Conservation (phyloP, 1,139 yeast species). For the Candida anutae region DNA sequence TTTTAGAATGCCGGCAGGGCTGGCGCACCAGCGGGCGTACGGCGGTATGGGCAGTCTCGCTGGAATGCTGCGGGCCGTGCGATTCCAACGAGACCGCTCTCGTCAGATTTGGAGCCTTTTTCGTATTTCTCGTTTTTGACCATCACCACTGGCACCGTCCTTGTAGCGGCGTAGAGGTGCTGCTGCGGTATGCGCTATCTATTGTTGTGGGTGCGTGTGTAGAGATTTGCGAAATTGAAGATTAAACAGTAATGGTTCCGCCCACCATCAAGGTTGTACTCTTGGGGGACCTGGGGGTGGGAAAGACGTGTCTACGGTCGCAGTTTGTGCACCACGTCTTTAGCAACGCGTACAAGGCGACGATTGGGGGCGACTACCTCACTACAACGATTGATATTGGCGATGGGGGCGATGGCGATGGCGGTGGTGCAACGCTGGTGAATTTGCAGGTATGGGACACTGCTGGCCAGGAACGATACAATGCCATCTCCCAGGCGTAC, state of each 20-base stretch:
- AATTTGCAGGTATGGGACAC: constrained; percentile 59
- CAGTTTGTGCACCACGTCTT: constrained; percentile 54
- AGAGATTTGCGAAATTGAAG: too few relatives aligned
- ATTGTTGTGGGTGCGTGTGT: too few relatives aligned
- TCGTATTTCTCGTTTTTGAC: too few relatives aligned
- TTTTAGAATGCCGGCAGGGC: too few relatives aligned
- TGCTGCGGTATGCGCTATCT: too few relatives aligned
- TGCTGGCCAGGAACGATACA: constrained; percentile 61
- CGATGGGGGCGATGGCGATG: constrained; percentile 1
- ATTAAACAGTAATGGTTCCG: too few relatives aligned
- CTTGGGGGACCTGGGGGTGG: constrained; percentile 56
- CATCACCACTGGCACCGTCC: too few relatives aligned
- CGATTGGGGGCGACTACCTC: constrained; percentile 56
- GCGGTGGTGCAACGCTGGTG: constrained; percentile 11
- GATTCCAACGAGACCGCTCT: too few relatives aligned
- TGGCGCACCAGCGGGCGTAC: constrained; percentile 1
- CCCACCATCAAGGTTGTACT: constrained; percentile 44
- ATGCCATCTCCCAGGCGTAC: constrained; percentile 51
- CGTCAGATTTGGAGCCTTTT: too few relatives aligned
- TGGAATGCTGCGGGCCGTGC: neutral
- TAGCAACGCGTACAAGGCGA: constrained; percentile 52
- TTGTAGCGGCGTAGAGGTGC: too few relatives aligned
- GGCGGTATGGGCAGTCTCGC: constrained; percentile 2
- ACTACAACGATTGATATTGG: constrained; percentile 31
- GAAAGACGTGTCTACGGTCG: constrained; percentile 52